phyloP scores from a whole-genome alignment of 2,329 filamentous ascomycete species.

The Clonostachys rhizophaga region DNA sequence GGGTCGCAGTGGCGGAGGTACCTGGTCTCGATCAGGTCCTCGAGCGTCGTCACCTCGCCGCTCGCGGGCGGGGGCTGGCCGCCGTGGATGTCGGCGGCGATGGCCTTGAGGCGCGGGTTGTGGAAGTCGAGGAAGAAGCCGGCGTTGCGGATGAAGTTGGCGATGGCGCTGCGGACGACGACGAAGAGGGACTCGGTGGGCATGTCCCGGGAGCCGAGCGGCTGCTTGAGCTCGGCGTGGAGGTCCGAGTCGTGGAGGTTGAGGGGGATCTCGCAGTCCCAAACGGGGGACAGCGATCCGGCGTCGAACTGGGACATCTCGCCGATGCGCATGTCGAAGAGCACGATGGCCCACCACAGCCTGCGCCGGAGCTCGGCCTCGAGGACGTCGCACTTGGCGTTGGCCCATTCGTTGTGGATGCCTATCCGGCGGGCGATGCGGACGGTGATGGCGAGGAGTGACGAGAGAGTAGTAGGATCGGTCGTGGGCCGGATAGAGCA shows the following conservation, averaged over 20 bases:
- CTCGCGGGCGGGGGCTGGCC: constrained; percentile 6
- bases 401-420: constrained; percentile 40
- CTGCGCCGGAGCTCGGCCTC: constrained; percentile 57
- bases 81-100: constrained; percentile 9
- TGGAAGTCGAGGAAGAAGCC: constrained; percentile 26
- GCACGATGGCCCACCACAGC: constrained; percentile 56
- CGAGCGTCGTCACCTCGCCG: constrained; percentile 23
- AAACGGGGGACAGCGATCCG: constrained; percentile 20
- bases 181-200: constrained; percentile 35
- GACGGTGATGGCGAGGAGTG: constrained; percentile 46
- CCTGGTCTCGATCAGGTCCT: constrained; percentile 34
- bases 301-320: constrained; percentile 38
- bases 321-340: constrained; percentile 53
- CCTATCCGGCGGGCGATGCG: constrained; percentile 55
- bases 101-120: constrained; percentile 18
- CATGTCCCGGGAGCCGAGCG: constrained; percentile 15
- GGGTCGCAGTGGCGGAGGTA: constrained; percentile 36
- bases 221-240: constrained; percentile 28
- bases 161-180: constrained; percentile 31
- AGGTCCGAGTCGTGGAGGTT: constrained; percentile 43
- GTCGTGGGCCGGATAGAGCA: constrained; percentile 35
- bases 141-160: constrained; percentile 26
- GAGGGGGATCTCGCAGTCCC: constrained; percentile 35
- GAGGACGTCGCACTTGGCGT: constrained; percentile 19
- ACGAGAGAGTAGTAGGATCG: constrained; percentile 45